Conservation (phyloP, 1,139 yeast genomes). For the Geotrichum reessii region DNA sequence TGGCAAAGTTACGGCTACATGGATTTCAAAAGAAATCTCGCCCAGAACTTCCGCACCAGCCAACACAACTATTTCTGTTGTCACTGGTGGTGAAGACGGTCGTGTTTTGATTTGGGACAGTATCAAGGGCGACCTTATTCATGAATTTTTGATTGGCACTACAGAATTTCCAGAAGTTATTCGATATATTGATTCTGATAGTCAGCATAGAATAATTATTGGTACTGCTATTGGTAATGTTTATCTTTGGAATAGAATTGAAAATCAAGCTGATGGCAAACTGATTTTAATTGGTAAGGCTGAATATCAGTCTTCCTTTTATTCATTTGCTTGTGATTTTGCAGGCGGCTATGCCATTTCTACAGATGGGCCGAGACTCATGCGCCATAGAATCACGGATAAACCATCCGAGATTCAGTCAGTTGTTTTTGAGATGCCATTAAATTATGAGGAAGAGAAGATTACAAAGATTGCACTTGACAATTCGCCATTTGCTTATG, state of each 20-base stretch:
- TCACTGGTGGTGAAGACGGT: slow-evolving; percentile 31
- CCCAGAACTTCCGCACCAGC: slow-evolving; percentile 20
- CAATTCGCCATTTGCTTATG: slow-evolving; percentile 11
- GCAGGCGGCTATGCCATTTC: slow-evolving; percentile 23
- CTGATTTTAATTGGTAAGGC: slow-evolving; percentile 5
- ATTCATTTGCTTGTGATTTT: slow-evolving; percentile 25
- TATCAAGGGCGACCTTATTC: slow-evolving; percentile 18
- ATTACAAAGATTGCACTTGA: slow-evolving; percentile 22
- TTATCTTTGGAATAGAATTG: slow-evolving; percentile 9
- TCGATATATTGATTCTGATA: slow-evolving; percentile 26
- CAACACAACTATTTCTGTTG: slow-evolving; percentile 22
- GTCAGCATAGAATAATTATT: slow-evolving; percentile 23
- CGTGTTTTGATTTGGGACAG: slow-evolving; percentile 27
- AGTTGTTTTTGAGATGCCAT: slow-evolving; percentile 1
- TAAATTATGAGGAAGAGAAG: not conserved
- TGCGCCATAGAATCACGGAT: slow-evolving; percentile 8
- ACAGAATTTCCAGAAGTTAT: slow-evolving; percentile 17
- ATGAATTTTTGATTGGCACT: slow-evolving; percentile 18
- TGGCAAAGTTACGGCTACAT: slow-evolving; percentile 29
- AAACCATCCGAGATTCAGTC: not conserved
- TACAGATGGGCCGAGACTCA: slow-evolving; percentile 11
- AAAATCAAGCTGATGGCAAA: not conserved
- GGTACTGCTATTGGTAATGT: slow-evolving; percentile 14
- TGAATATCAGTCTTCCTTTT: not conserved
- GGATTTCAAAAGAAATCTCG: slow-evolving; percentile 32